A percentile compares a stretch with the other conserved stretches of the same genome.
These are phyloP conservation scores for Plasmodium falciparum DNA, from an alignment of 169 alveolate genomes.

Conservation along the genomic window DNA sequence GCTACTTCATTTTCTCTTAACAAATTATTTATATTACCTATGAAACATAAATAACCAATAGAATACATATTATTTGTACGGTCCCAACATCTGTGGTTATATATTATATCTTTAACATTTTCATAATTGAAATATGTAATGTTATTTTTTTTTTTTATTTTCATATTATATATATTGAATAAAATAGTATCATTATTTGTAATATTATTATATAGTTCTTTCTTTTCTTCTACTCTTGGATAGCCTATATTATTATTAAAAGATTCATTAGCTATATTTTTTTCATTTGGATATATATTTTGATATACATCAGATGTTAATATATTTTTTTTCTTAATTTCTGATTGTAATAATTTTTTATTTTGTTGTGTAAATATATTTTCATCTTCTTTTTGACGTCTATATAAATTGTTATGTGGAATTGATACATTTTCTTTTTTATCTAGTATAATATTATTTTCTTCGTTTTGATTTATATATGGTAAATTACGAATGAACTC, in stretches of 20 bases:
- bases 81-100: neutral
- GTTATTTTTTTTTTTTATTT: constrained; percentile 12
- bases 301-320: neutral
- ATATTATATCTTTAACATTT: constrained; percentile 37
- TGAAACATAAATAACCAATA: constrained; percentile 32
- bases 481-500: neutral
- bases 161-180: constrained; percentile 6
- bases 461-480: neutral
- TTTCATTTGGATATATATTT: neutral
- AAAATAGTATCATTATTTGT: constrained; percentile 16
- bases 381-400: neutral
- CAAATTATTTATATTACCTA: constrained; percentile 46
- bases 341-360: neutral
- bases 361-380: neutral
- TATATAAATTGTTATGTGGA: neutral
- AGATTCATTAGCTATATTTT: neutral
- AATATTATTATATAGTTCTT: constrained; percentile 17
- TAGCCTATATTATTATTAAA: neutral
- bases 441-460: neutral
- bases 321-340: neutral
- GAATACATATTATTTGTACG: constrained; percentile 14
- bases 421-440: neutral
- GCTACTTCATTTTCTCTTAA: constrained; percentile 56
- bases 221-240: constrained; percentile 11
- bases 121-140: constrained; percentile 48